Percentiles rank a stretch among this genome's conserved stretches.
Conservation (phyloP, 371 early-diverging fungal genomes). For the Rhizomucor miehei region DNA sequence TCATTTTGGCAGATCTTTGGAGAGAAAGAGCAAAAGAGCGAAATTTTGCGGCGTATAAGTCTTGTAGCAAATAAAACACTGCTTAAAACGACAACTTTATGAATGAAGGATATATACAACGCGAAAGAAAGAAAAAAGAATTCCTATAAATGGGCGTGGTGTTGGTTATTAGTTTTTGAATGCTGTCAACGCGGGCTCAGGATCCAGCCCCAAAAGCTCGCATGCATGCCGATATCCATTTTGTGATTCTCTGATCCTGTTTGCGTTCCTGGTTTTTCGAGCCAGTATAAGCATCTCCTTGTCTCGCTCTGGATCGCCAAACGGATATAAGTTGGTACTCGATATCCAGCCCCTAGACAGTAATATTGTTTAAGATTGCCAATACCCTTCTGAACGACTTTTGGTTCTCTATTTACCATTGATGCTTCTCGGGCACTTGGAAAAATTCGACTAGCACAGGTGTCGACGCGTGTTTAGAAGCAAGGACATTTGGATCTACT, state of each 20-base stretch:
- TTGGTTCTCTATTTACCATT: no score
- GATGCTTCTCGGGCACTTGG: constrained; percentile 27
- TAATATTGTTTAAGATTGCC: background rate
- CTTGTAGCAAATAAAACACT: no score
- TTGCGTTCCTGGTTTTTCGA: constrained; percentile 22
- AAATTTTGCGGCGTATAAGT: no score
- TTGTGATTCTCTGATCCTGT: constrained; percentile 30
- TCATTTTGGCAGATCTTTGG: no score
- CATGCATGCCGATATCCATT: constrained; percentile 32
- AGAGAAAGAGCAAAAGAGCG: no score
- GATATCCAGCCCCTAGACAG: constrained; percentile 42
- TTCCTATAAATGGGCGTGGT: no score
- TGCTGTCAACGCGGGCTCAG: constrained; percentile 6
- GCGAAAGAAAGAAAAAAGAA: no score
- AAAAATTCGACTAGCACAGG: constrained; percentile 27
- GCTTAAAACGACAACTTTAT: no score
- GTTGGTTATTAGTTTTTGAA: background rate
- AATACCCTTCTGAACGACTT: no score
- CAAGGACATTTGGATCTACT: constrained; percentile 21
- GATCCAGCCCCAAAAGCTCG: constrained; percentile 19
- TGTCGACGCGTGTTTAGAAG: constrained; percentile 6
- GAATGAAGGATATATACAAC: no score
- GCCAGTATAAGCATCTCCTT: constrained; percentile 27
- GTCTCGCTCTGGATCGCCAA: constrained; percentile 34
- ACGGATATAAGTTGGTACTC: constrained; percentile 16